A percentile compares a stretch with the other conserved stretches of the same genome.
Evolutionary conservation across 2,329 filamentous ascomycete species (phyloP).

Genomic region (Cladosporium sp.): DNA sequence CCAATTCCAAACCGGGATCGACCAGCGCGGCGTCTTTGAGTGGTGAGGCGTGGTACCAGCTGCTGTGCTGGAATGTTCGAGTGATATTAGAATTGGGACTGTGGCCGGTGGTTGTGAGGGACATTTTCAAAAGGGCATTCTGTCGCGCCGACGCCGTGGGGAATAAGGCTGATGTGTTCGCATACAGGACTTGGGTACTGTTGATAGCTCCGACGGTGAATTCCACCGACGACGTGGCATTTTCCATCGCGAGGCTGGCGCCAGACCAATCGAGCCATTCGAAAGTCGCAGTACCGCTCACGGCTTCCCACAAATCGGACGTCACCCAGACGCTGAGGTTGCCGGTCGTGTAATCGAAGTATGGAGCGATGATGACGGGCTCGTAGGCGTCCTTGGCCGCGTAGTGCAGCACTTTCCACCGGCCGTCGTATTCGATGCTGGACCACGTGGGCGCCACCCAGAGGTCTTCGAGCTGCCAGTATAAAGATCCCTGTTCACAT

Average conservation of each 20-base stretch:
- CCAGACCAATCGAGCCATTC: conserved; percentile 51
- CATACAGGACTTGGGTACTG: conserved; percentile 43
- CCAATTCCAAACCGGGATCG: conserved; percentile 45
- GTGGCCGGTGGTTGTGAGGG: conserved; percentile 41
- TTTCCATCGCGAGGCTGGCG: conserved; percentile 37
- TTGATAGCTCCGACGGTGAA: conserved; percentile 50
- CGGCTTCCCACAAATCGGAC: conserved; percentile 52
- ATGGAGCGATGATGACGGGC: conserved; percentile 55
- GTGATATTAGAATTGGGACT: conserved; percentile 42
- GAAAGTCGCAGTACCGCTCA: conserved; percentile 43
- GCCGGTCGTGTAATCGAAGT: conserved; percentile 48
- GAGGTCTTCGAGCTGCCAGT: conserved; percentile 63
- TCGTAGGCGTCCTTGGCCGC: conserved; percentile 54
- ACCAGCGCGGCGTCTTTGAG: conserved; percentile 43
- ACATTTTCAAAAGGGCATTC: conserved; percentile 42
- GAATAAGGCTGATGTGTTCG: conserved; percentile 30
- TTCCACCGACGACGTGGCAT: conserved; percentile 21
- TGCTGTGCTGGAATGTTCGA: conserved; percentile 45
- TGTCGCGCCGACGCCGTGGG: conserved; percentile 30
- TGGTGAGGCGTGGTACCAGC: conserved; percentile 46
- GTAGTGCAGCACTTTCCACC: conserved; percentile 61
- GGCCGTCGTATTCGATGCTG: conserved; percentile 57
- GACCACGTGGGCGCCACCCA: conserved; percentile 59
- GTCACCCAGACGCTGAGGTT: conserved; percentile 52
- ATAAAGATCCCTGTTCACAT: conserved; percentile 48